Conservation (phyloP, 1,284 basidiomycete genomes). For the Pulchroboletus neoregius region DNA sequence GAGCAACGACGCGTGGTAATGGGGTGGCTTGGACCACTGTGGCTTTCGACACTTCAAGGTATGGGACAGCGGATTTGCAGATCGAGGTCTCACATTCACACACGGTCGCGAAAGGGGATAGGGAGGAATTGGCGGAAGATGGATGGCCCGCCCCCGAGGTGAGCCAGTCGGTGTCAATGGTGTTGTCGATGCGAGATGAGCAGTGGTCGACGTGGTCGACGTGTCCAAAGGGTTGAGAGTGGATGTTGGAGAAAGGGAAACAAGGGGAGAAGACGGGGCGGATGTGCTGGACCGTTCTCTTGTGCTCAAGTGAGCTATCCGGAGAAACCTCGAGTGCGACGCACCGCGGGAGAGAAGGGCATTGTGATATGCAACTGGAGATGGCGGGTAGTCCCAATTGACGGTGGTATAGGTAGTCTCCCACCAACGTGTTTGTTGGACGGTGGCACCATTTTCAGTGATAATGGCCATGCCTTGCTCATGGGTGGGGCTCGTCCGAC, state of each 20-base stretch:
- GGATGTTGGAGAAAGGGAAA: too few species aligned
- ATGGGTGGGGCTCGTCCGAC: background rate
- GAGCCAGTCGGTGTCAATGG: too few species aligned
- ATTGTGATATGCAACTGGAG: slow-evolving; percentile 14
- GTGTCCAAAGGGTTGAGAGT: slow-evolving; percentile 2
- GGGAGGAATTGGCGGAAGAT: background rate
- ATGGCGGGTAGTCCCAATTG: slow-evolving; percentile 27
- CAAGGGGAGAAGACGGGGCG: background rate
- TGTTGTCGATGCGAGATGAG: too few species aligned
- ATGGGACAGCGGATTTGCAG: slow-evolving; percentile 10
- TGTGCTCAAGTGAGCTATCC: slow-evolving; percentile 24
- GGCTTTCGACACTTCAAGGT: slow-evolving; percentile 15
- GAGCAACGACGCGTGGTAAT: slow-evolving; percentile 32
- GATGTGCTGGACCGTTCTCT: slow-evolving; percentile 1
- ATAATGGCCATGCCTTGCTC: slow-evolving; percentile 1
- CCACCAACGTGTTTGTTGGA: slow-evolving; percentile 7
- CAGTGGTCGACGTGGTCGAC: too few species aligned
- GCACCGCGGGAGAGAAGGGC: slow-evolving; percentile 28
- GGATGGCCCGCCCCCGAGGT: background rate
- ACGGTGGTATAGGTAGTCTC: slow-evolving; percentile 19
- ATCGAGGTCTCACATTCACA: slow-evolving; percentile 2
- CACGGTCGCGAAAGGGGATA: slow-evolving; percentile 4
- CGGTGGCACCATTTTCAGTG: slow-evolving; percentile 1
- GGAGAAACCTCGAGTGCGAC: slow-evolving; percentile 28
- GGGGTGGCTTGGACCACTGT: slow-evolving; percentile 29